Evolutionary conservation across 1,284 basidiomycete genomes (phyloP).

Genomic region (Cryptococcus sp.): DNA sequence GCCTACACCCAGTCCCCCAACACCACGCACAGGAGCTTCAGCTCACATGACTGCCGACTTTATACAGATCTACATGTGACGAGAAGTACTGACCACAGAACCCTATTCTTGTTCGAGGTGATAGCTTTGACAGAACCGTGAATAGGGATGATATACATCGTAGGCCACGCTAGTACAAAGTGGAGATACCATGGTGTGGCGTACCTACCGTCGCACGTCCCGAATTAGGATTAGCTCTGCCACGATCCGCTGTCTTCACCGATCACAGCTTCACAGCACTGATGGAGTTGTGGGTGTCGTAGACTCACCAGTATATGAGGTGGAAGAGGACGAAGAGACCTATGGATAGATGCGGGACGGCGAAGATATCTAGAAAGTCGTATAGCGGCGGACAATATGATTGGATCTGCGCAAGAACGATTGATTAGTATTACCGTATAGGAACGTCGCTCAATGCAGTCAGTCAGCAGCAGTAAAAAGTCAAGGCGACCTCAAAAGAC

Average conservation of each 20-base stretch:
- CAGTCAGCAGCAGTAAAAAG: too few relatives aligned
- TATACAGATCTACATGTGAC: too few relatives aligned
- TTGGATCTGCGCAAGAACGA: conserved; percentile 24
- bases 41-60: too few relatives aligned
- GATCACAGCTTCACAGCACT: neutral
- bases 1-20: too few relatives aligned
- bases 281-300: neutral
- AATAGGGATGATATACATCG: conserved; percentile 30
- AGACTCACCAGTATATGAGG: conserved; percentile 29
- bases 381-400: conserved; percentile 28
- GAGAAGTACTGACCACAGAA: conserved; percentile 24
- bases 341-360: conserved; percentile 27
- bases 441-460: too few relatives aligned
- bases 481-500: too few relatives aligned
- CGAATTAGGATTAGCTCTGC: neutral
- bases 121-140: conserved; percentile 25
- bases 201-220: conserved; percentile 15
- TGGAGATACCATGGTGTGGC: conserved; percentile 34
- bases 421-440: neutral
- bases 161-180: conserved; percentile 27
- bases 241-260: neutral
- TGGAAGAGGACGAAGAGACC: conserved; percentile 26
- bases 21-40: neutral
- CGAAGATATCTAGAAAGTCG: conserved; percentile 31
- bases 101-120: conserved; percentile 16